Evolutionary conservation across 371 early-diverging fungal species (phyloP).

Genomic region (Rhizopus microsporus): DNA sequence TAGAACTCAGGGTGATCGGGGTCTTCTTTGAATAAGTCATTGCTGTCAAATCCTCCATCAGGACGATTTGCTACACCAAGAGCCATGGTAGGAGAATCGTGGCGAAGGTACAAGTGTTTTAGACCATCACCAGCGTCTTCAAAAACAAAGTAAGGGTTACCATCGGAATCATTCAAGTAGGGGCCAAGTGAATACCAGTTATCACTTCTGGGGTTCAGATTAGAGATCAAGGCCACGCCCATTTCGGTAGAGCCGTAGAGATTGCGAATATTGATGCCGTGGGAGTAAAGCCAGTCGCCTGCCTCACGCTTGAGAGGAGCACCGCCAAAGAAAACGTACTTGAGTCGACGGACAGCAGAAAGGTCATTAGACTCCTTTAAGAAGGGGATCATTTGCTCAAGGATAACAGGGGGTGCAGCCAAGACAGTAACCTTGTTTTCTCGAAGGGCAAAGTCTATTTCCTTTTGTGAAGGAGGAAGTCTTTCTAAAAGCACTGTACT

Average conservation of each 20-base stretch:
- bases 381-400: constrained; percentile 11
- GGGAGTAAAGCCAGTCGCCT: constrained; percentile 5
- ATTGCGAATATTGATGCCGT: constrained; percentile 14
- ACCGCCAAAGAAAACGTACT: constrained; percentile 7
- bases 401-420: constrained; percentile 8
- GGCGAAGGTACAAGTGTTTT: neutral
- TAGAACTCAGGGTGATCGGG: constrained; percentile 19
- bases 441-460: constrained; percentile 7
- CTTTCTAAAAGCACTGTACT: constrained; percentile 10
- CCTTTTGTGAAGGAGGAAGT: constrained; percentile 6
- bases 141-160: constrained; percentile 1
- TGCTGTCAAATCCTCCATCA: constrained; percentile 36
- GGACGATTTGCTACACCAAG: constrained; percentile 19
- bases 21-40: constrained; percentile 29
- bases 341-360: neutral
- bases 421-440: constrained; percentile 8
- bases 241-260: constrained; percentile 11
- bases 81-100: constrained; percentile 16
- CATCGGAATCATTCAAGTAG: neutral
- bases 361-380: constrained; percentile 2
- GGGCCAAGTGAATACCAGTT: constrained; percentile 6
- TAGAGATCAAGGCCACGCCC: neutral
- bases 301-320: constrained; percentile 14
- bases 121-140: constrained; percentile 1
- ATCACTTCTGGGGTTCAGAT: constrained; percentile 7